Base-by-base conservation (phyloP, 179 eudicot genomes). In the Beta macrorhiza region DNA sequence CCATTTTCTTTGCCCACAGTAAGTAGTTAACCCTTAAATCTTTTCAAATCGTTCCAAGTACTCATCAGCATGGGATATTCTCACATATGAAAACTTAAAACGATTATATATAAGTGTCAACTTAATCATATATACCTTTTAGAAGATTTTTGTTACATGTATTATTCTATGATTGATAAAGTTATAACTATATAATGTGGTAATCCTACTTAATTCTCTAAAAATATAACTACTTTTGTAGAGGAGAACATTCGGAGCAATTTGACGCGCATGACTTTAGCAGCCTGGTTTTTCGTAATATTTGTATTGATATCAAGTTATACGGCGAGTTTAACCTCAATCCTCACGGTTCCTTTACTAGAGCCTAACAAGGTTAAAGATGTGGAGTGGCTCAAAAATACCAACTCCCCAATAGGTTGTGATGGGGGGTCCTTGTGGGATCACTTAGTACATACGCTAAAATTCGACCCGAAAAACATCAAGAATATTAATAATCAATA, bases 1-100 rank as follows among this genome's bases (percentile, higher is more conserved):
- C 32, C 9, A 80, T 90, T 20, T 88, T 88, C 90, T 90, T 87
- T 57, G 84, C 90, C 1, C 91, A 90, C 25, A 81, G 92, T 83
- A 65, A 83, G 85, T 74, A 20, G 12, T 8, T 14, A n/a, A 2
- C 4, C 53, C 22, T 7, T 5, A 2, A 15, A 1, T 5, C 15
- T 75, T 7, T 49, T 49, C 53, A 49, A 0, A 6, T 49, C 11
- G 53, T 49, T 5, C 37, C 37, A 49, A 49, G 52, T 49, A 49
- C 52, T 5, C 0, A 1, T 49, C 8, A 8, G 52, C 52, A 7
- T 9, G 32, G 10, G 53, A 49, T 49, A 9, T 37, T 37, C 42
- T 1, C 42, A 37, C 3, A 37, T 1, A 37, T 0, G 42, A 37
- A 37, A 0, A 37, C 42, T 37, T 2, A 1, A 37, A 37, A 2